Evolutionary conservation across 73 alveolate genomes (phyloP).

Genomic region (Paramecium caudatum): DNA sequence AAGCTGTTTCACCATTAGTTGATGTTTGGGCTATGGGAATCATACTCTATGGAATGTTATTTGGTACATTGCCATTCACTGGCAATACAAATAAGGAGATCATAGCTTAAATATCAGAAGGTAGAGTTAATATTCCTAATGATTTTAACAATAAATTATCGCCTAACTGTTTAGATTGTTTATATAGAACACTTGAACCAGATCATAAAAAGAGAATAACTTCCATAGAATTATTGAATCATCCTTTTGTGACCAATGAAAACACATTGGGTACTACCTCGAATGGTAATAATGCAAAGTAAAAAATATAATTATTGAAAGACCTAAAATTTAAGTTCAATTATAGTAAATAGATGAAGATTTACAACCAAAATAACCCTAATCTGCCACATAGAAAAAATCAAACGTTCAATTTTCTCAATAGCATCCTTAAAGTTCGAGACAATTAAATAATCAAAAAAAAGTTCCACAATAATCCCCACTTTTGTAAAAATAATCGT

Average conservation of each 20-base stretch:
- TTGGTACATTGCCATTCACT: conserved; percentile 82
- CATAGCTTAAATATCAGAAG: conserved; percentile 65
- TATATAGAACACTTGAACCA: conserved; percentile 45
- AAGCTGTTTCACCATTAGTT: conserved; percentile 73
- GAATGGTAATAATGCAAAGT: no score
- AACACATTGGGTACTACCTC: neutral
- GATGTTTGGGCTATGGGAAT: conserved; percentile 83
- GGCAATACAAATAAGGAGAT: conserved; percentile 77
- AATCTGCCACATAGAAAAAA: conserved; percentile 16
- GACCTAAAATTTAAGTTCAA: conserved; percentile 12
- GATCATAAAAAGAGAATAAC: conserved; percentile 65
- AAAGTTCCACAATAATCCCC: conserved; percentile 11
- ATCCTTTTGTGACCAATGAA: conserved; percentile 65
- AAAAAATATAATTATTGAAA: neutral
- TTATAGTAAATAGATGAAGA: neutral
- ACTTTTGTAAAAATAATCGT: neutral
- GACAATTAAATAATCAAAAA: neutral
- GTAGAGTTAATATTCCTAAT: conserved; percentile 55
- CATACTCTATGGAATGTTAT: conserved; percentile 77
- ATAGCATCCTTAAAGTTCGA: neutral
- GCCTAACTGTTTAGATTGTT: conserved; percentile 55
- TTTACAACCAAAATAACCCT: neutral
- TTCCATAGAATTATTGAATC: conserved; percentile 69
- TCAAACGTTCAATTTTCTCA: neutral
- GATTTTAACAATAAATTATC: conserved; percentile 31